Conservation (phyloP, 2,329 filamentous ascomycete genomes). For the Monilinia vaccinii-corymbosi region DNA sequence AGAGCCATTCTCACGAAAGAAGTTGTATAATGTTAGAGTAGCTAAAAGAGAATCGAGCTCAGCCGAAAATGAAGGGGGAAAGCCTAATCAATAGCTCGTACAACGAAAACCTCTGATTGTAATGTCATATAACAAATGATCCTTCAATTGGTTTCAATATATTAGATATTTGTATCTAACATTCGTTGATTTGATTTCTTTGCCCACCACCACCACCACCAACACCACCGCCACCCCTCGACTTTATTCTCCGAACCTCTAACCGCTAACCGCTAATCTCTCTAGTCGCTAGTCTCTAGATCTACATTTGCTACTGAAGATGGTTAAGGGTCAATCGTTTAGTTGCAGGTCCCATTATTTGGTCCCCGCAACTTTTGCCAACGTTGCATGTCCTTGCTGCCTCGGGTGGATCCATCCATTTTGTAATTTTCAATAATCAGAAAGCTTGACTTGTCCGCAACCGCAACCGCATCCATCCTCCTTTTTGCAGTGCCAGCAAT, state of each 20-base stretch:
- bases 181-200: background rate
- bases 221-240: no score
- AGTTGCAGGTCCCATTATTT: conserved; percentile 2
- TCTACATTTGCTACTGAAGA: conserved; percentile 6
- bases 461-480: conserved; percentile 10
- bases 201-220: no score
- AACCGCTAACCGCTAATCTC: background rate
- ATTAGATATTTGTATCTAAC: no score
- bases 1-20: background rate
- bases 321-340: background rate
- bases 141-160: background rate
- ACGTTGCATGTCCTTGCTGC: conserved; percentile 4
- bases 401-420: conserved; percentile 15
- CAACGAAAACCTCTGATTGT: background rate
- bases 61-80: background rate
- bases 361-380: conserved; percentile 13
- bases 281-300: background rate
- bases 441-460: conserved; percentile 12
- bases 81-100: background rate
- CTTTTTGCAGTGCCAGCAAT: conserved; percentile 16
- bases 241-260: background rate
- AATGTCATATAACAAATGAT: background rate
- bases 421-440: conserved; percentile 7
- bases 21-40: no score
- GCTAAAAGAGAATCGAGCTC: background rate